These are phyloP conservation scores for Moesziomyces sp. DNA, from an alignment of 1,284 basidiomycete species.

Conservation along the genomic window DNA sequence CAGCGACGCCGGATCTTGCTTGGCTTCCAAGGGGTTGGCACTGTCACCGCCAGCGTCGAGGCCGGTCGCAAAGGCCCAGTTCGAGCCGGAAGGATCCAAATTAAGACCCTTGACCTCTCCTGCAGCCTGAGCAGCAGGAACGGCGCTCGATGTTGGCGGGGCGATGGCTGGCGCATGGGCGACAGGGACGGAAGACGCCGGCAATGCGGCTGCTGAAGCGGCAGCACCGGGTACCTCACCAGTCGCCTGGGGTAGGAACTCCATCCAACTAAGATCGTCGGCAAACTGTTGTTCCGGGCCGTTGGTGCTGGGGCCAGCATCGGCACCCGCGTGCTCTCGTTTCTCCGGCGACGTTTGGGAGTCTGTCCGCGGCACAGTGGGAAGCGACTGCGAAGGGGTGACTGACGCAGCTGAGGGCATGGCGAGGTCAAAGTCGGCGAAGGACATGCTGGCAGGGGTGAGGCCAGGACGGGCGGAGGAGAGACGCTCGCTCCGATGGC, in stretches of 20 bases:
- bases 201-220: constrained; percentile 2
- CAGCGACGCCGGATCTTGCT: neutral
- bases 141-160: neutral
- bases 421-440: constrained; percentile 36
- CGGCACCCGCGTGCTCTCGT: constrained; percentile 8
- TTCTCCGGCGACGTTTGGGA: constrained; percentile 17
- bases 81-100: neutral
- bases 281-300: constrained; percentile 13
- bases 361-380: constrained; percentile 18
- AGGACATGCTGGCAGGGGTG: constrained; percentile 28
- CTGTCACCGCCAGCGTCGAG: constrained; percentile 4
- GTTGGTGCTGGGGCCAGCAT: constrained; percentile 1
- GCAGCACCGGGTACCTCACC: constrained; percentile 6
- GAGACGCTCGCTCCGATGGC: constrained; percentile 10
- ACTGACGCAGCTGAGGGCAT: constrained; percentile 20
- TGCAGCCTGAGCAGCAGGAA: neutral
- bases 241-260: constrained; percentile 15
- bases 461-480: constrained; percentile 21
- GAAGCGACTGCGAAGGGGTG: constrained; percentile 9
- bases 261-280: constrained; percentile 37
- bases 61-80: constrained; percentile 10
- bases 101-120: neutral
- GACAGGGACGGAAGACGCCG: neutral
- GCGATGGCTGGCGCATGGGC: neutral
- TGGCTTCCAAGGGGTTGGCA: neutral